These are phyloP conservation scores for Biancaea sappan DNA, from an alignment of 306 rosid genomes.

Conservation along the genomic window DNA sequence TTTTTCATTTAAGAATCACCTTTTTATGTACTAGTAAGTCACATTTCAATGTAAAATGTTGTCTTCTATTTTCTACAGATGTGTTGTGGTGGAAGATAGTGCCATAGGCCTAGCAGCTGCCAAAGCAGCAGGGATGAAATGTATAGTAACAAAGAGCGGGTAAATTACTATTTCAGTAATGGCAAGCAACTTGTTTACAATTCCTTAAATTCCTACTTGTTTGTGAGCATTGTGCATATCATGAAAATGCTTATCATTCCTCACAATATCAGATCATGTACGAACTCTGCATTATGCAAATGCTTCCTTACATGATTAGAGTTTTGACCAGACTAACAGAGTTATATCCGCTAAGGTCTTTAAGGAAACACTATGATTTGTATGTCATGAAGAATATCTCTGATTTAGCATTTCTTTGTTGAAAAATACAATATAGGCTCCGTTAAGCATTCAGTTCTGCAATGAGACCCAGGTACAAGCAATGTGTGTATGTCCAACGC, in stretches of 20 bases:
- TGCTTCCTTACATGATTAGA: background rate
- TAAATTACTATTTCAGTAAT: slow-evolving; percentile 28
- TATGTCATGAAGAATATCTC: background rate
- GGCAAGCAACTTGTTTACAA: background rate
- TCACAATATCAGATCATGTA: slow-evolving; percentile 6
- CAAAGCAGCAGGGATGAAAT: slow-evolving; percentile 92
- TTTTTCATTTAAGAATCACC: background rate
- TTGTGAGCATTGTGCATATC: slow-evolving; percentile 11
- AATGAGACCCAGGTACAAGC: too few species aligned
- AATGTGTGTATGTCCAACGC: too few species aligned
- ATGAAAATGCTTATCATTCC: slow-evolving; percentile 27
- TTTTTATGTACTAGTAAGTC: slow-evolving; percentile 22
- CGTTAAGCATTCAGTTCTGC: background rate
- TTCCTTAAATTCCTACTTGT: slow-evolving; percentile 16
- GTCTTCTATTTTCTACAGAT: slow-evolving; percentile 51
- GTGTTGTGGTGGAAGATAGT: slow-evolving; percentile 96
- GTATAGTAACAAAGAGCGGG: slow-evolving; percentile 94
- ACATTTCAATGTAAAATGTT: slow-evolving; percentile 25
- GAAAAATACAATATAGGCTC: too few species aligned
- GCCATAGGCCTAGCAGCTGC: slow-evolving; percentile 98
- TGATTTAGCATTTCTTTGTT: too few species aligned
- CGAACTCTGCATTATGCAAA: background rate
- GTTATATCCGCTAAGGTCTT: slow-evolving; percentile 6
- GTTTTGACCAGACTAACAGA: background rate
- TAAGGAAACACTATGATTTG: background rate